These are phyloP conservation scores for Lupinus albus DNA, from an alignment of 306 rosid species.

Conservation along the genomic window DNA sequence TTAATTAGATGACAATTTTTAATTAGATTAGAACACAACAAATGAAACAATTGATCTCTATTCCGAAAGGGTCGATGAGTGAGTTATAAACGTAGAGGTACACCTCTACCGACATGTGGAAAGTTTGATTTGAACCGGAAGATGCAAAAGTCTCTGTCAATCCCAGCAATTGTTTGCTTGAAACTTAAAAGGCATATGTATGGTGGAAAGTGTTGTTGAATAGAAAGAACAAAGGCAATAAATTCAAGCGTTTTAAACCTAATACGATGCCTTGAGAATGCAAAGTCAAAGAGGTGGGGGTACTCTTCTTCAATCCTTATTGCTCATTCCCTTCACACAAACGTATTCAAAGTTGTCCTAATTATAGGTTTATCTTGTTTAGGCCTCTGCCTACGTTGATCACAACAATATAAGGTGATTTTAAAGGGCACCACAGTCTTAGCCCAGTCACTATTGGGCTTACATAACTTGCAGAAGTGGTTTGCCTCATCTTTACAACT, in stretches of 20 bases:
- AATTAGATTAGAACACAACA: too few relatives aligned
- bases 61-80: not conserved
- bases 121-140: constrained; percentile 1
- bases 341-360: not conserved
- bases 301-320: constrained; percentile 46
- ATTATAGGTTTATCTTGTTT: too few relatives aligned
- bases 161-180: constrained; percentile 7
- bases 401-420: not conserved
- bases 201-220: constrained; percentile 14
- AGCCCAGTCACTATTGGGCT: not conserved
- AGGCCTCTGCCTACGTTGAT: too few relatives aligned
- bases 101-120: not conserved
- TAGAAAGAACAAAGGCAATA: constrained; percentile 25
- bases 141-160: not conserved
- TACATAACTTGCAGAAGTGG: not conserved
- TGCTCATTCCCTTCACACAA: constrained; percentile 44
- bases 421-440: not conserved
- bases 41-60: too few relatives aligned
- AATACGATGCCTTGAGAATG: constrained; percentile 46
- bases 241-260: constrained; percentile 48
- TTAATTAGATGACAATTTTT: too few relatives aligned
- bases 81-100: not conserved
- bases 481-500: not conserved
- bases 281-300: constrained; percentile 67
- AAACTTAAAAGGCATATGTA: constrained; percentile 19